Evolutionary conservation across 2,329 filamentous ascomycete genomes (phyloP), one percentile per base, ranked within the genome.

Genomic region (Tetracladium maxilliforme): DNA sequence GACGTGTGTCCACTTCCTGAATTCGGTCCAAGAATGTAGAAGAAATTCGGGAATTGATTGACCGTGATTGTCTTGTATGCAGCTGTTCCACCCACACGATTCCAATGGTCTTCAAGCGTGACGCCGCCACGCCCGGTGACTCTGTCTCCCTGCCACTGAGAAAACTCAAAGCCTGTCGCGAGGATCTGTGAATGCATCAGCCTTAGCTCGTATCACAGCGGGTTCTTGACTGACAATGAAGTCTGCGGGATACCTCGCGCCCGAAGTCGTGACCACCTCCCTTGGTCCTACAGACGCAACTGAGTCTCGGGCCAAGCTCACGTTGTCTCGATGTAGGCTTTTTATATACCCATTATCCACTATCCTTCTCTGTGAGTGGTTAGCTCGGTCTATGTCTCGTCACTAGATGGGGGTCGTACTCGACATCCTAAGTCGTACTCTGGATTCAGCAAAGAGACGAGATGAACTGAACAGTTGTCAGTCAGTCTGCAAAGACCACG

Each of bases 41-140:
- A 41, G 22, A 41, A 39, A 25, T 41, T 39, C 4, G 38, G 38
- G 19, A 39, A 41, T 21, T 27, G 30, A 20, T 30, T 30, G 36
- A 39, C 39, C n/a, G 33, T 35, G 8, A 39, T 26, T 2, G 35
- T 30, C 14, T 38, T 39, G 25, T 31, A 41, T 14, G 33, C 33
- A 5, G 27, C 30, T 21, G 31, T 38, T 19, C 30, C 27, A 10
- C 38, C 38, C 26, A 28, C 33, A 7, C 30, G 27, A 3, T 27
- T 14, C 37, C 36, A 41, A 16, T 39, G 35, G 5, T 34, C 15
- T 14, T 32, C 16, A 9, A 31, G 31, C 6, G 27, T 33, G 10
- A 19, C 27, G 18, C 32, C 30, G 12, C 31, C 21, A 19, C 36
- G 33, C 4, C 37, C 37, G 3, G 10, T 11, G 10, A 40, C 6